phyloP scores from a whole-genome alignment of 176 grass and related monocot species.

The Hyparrhenia diplandra region DNA sequence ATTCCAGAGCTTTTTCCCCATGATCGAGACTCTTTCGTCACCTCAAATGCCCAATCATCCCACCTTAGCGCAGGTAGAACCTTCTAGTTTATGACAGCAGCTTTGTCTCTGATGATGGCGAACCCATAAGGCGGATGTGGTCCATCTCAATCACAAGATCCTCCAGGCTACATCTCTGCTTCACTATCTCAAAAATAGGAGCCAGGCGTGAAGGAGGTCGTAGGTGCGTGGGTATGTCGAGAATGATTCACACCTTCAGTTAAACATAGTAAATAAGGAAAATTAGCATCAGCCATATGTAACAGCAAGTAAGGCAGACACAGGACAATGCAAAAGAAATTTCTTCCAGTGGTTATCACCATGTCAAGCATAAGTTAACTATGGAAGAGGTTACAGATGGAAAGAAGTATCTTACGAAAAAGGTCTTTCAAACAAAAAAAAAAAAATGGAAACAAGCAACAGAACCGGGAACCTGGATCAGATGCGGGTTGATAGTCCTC shows the following conservation, averaged over 20 bases:
- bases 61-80: conserved; percentile 53
- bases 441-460: not conserved
- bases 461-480: not conserved
- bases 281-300: not conserved
- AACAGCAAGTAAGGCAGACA: not conserved
- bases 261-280: not conserved
- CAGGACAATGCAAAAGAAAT: not conserved
- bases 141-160: conserved; percentile 87
- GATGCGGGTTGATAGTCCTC: not conserved
- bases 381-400: not conserved
- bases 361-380: not conserved
- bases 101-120: conserved; percentile 63
- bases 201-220: conserved; percentile 65
- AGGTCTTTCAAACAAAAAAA: too few species aligned
- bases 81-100: conserved; percentile 43
- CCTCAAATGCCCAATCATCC: conserved; percentile 66
- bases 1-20: conserved; percentile 62
- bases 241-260: conserved; percentile 75
- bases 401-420: not conserved
- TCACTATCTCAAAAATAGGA: conserved; percentile 58
- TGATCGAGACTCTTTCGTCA: conserved; percentile 58
- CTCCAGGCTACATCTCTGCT: conserved; percentile 59
- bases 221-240: conserved; percentile 76
- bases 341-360: not conserved
- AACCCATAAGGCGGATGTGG: conserved; percentile 51